Evolutionary conservation across 768 basidiomycete genomes (phyloP).

Genomic region (Lentinula lateritia): DNA sequence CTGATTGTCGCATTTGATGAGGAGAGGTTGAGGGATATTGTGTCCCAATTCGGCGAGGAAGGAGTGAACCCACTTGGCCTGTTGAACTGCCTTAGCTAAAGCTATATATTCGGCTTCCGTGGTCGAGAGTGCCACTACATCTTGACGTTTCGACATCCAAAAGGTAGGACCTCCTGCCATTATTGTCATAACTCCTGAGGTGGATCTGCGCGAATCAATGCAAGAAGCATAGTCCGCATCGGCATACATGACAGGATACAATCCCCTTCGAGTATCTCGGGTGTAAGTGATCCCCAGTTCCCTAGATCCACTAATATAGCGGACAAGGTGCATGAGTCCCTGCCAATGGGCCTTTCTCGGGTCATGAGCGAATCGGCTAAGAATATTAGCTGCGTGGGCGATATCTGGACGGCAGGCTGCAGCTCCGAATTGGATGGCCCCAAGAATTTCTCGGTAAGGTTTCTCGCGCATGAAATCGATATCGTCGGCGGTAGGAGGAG

Average conservation of each 20-base stretch:
- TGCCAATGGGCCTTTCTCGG: slow-evolving; percentile 1
- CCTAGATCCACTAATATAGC: background rate
- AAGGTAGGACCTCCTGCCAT: background rate
- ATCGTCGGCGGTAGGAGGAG: background rate
- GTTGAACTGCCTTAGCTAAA: background rate
- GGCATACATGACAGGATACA: too few species aligned
- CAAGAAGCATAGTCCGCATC: too few species aligned
- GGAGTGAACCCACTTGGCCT: background rate
- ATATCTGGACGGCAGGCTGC: background rate
- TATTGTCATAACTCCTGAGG: background rate
- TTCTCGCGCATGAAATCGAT: slow-evolving; percentile 9
- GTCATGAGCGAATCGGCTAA: slow-evolving; percentile 1
- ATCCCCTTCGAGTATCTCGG: too few species aligned
- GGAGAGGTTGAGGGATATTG: background rate
- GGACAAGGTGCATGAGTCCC: background rate
- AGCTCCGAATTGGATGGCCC: slow-evolving; percentile 1
- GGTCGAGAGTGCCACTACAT: background rate
- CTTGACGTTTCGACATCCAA: background rate
- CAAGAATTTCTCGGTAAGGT: slow-evolving; percentile 6
- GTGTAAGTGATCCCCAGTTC: background rate
- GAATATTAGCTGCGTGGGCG: background rate
- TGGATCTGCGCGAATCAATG: background rate
- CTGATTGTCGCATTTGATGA: slow-evolving; percentile 20
- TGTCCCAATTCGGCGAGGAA: background rate
- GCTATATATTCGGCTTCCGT: background rate